Percentiles rank a stretch among this genome's conserved stretches.
Evolutionary conservation across 495 filamentous ascomycete genomes (phyloP).

Genomic region (Daldinia bambusicola): DNA sequence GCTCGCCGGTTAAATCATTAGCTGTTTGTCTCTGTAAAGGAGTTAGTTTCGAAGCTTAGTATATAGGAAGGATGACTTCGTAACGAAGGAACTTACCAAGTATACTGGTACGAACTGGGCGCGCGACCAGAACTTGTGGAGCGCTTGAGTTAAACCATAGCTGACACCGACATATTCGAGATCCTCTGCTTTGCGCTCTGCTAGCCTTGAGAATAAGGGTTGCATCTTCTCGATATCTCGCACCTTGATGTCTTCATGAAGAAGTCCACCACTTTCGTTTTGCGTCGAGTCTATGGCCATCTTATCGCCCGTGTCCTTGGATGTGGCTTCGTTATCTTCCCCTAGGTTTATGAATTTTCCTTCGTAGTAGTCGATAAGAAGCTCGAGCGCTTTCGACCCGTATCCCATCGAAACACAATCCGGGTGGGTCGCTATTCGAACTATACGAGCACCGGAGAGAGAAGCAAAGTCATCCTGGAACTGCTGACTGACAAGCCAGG

Average conservation of each 20-base stretch:
- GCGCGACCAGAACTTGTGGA: slow-evolving; percentile 96
- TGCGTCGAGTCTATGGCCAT: neutral
- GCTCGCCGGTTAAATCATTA: slow-evolving; percentile 96
- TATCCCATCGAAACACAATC: slow-evolving; percentile 94
- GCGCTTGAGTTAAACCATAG: slow-evolving; percentile 86
- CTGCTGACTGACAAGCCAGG: slow-evolving; percentile 97
- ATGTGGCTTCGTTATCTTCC: slow-evolving; percentile 43
- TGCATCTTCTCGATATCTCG: slow-evolving; percentile 92
- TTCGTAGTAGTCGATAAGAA: slow-evolving; percentile 92
- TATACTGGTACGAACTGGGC: slow-evolving; percentile 88
- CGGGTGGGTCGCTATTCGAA: slow-evolving; percentile 96
- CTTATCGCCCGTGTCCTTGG: slow-evolving; percentile 1
- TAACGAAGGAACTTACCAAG: slow-evolving; percentile 56
- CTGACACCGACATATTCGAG: slow-evolving; percentile 96
- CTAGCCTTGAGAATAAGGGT: slow-evolving; percentile 88
- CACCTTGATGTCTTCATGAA: slow-evolving; percentile 89
- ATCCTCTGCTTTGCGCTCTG: slow-evolving; percentile 79
- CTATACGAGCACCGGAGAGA: slow-evolving; percentile 89
- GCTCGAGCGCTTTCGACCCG: slow-evolving; percentile 84
- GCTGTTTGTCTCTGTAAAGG: slow-evolving; percentile 78
- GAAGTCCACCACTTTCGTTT: slow-evolving; percentile 64
- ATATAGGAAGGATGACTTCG: neutral
- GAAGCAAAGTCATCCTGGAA: slow-evolving; percentile 98
- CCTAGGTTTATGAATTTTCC: slow-evolving; percentile 87
- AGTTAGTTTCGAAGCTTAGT: slow-evolving; percentile 1